These are phyloP conservation scores for Punica granatum DNA, from an alignment of 345 rosid species.

Conservation along the genomic window DNA sequence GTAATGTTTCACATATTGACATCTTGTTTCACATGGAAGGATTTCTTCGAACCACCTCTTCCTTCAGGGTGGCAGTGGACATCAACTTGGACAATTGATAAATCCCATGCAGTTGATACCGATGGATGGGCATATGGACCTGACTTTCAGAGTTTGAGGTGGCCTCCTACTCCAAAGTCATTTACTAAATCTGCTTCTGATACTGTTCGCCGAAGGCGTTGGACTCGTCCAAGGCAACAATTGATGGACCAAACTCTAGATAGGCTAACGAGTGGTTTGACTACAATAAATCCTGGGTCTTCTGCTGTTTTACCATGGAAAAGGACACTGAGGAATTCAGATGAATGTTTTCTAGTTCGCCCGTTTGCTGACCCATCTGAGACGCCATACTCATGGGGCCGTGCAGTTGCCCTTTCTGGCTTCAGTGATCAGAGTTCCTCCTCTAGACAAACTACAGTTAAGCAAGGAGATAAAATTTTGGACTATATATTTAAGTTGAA, in stretches of 20 bases:
- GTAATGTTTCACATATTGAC: slow-evolving; percentile 1
- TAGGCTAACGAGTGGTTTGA: slow-evolving; percentile 13
- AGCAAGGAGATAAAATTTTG: slow-evolving; percentile 49
- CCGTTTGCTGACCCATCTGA: slow-evolving; percentile 47
- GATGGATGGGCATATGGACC: slow-evolving; percentile 67
- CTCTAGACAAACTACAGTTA: slow-evolving; percentile 48
- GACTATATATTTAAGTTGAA: slow-evolving; percentile 51
- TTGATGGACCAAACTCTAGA: slow-evolving; percentile 15
- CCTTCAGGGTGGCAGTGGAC: slow-evolving; percentile 60
- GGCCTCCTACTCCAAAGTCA: slow-evolving; percentile 43
- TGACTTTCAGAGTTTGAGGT: slow-evolving; percentile 39
- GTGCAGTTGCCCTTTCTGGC: slow-evolving; percentile 47
- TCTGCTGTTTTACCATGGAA: slow-evolving; percentile 82
- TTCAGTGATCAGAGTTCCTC: slow-evolving; percentile 58
- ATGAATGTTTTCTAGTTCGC: slow-evolving; percentile 63
- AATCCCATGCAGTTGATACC: slow-evolving; percentile 39
- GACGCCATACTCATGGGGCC: slow-evolving; percentile 67
- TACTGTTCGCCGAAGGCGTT: slow-evolving; percentile 48
- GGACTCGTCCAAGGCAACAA: slow-evolving; percentile 47
- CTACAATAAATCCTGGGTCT: slow-evolving; percentile 55
- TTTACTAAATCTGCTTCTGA: slow-evolving; percentile 28
- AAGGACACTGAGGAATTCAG: slow-evolving; percentile 58
- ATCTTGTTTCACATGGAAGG: slow-evolving; percentile 27
- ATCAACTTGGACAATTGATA: slow-evolving; percentile 53
- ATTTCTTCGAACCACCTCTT: slow-evolving; percentile 43